Percentiles rank a stretch among this genome's conserved stretches.
phyloP scores from a whole-genome alignment of 2,329 filamentous ascomycete species.

The Amphichorda felina region DNA sequence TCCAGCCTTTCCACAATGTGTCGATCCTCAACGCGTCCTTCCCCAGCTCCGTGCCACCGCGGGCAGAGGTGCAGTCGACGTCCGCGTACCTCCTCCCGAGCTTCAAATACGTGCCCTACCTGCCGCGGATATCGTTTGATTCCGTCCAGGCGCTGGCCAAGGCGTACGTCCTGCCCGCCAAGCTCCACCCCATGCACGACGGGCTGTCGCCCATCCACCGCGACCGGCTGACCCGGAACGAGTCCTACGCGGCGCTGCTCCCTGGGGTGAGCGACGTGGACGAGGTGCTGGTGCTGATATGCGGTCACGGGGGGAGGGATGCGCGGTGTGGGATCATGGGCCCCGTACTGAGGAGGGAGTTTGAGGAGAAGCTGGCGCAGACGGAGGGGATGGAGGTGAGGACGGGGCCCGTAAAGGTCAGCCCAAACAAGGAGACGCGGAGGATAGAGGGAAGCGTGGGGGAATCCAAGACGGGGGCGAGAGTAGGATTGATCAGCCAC shows the following conservation, averaged over 20 bases:
- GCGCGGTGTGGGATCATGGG: constrained; percentile 71
- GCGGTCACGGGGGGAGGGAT: constrained; percentile 77
- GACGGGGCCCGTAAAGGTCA: constrained; percentile 26
- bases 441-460: constrained; percentile 9
- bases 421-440: constrained; percentile 1
- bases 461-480: constrained; percentile 26
- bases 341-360: constrained; percentile 59
- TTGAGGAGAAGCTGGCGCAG: constrained; percentile 43
- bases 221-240: constrained; percentile 38
- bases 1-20: constrained; percentile 78
- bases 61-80: constrained; percentile 34
- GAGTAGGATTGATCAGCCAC: constrained; percentile 63
- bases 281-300: constrained; percentile 72
- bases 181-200: constrained; percentile 50
- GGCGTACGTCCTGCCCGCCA: constrained; percentile 52
- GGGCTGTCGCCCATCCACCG: constrained; percentile 44
- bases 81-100: constrained; percentile 71
- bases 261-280: constrained; percentile 46
- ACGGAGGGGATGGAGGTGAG: constrained; percentile 34
- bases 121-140: constrained; percentile 50
- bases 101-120: constrained; percentile 67
- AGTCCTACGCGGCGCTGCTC: constrained; percentile 37
- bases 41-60: constrained; percentile 36
- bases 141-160: constrained; percentile 46
- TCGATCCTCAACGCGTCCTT: constrained; percentile 70